Base-by-base conservation (phyloP, 129 eudicot genomes). In the Arctium minus region DNA sequence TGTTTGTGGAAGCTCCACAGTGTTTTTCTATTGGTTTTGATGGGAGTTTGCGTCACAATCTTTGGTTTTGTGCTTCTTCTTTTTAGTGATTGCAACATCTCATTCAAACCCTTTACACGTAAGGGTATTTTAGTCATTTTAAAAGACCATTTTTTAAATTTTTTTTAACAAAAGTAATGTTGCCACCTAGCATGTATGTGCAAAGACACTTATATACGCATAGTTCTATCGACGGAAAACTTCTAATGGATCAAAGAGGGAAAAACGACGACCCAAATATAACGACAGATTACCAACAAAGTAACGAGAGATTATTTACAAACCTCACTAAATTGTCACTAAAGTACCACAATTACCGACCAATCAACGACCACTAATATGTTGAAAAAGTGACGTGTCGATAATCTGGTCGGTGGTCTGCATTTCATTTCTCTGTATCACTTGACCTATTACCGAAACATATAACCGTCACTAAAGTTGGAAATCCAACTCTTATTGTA, bases 1-100 rank as follows among this genome's bases (percentile, higher is more conserved):
- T 79, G 78, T 70, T 83, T 42, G 90, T 87, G 92, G 92, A 81
- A 88, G 73, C 89, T 87, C 92, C 91, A 90, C 89, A 88, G 77
- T 70, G 67, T 62, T 70, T 84, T 79, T 64, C 74, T 82, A 79
- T 86, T 78, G 84, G 92, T 73, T 83, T 80, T 60, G 35, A 79
- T 75, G 84, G 86, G 81, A 73, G 88, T 87, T 89, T 87, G 79
- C 88, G 76, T 86, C 91, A 88, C 79, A 36, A 81, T 68, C 73
- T 86, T 75, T 77, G 82, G 89, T 80, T 83, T 22, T 85, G 65
- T 86, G 83, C 82, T 80, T 70, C 60, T 79, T 75, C 75, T 79
- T 83, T 79, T 72, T 76, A 37, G 46, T 75, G 83, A 75, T 83
- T 79, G 64, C 71, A 44, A 78, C 65, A 8, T 76, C 73, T 79